Evolutionary conservation across 306 rosid species (phyloP).

Genomic region (Spatholobus suberectus): DNA sequence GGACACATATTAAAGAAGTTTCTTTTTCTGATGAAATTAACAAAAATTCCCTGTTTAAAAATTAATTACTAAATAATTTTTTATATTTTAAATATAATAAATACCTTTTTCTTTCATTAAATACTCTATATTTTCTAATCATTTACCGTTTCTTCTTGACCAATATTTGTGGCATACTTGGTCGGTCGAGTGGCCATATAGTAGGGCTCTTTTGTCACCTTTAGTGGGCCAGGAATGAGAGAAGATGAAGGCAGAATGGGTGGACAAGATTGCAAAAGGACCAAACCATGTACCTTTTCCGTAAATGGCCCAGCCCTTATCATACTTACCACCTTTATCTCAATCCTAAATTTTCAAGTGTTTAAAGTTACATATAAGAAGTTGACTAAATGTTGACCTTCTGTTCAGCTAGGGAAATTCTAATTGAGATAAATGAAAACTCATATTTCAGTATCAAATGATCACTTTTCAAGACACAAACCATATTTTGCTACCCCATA

Average conservation of each 20-base stretch:
- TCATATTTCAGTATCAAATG: background rate
- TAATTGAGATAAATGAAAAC: background rate
- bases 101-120: background rate
- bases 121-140: background rate
- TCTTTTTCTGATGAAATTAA: background rate
- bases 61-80: background rate
- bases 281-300: background rate
- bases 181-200: background rate
- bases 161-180: background rate
- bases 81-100: background rate
- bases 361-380: background rate
- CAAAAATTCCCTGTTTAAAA: background rate
- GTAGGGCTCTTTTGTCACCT: background rate
- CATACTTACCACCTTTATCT: background rate
- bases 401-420: background rate
- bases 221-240: background rate
- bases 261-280: background rate
- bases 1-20: background rate
- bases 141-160: background rate
- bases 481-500: background rate
- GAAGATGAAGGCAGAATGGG: background rate
- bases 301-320: background rate
- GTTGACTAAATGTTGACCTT: background rate
- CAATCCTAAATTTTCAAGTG: background rate
- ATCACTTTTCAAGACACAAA: background rate